A percentile compares a stretch with the other conserved stretches of the same genome.
These are phyloP conservation scores for Russula sp. DNA, from an alignment of 768 basidiomycete species.

Conservation along the genomic window DNA sequence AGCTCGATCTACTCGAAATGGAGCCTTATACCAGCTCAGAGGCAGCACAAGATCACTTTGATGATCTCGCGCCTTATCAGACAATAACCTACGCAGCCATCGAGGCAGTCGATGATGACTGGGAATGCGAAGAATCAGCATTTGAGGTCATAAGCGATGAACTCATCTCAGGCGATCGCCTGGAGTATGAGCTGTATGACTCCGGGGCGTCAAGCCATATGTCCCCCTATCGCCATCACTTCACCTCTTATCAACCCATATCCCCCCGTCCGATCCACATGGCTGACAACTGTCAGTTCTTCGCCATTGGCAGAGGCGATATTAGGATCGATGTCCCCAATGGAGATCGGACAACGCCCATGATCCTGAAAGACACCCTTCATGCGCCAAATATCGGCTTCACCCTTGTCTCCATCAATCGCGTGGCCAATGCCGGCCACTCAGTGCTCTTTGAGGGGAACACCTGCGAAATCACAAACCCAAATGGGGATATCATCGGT, in stretches of 20 bases:
- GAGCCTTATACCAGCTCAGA: too few relatives aligned
- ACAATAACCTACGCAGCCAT: too few relatives aligned
- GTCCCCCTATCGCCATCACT: constrained; percentile 14
- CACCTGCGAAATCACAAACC: neutral
- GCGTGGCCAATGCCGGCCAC: constrained; percentile 1
- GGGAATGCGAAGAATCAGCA: too few relatives aligned
- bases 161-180: too few relatives aligned
- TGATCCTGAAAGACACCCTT: constrained; percentile 10
- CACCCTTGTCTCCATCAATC: constrained; percentile 14
- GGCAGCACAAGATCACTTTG: too few relatives aligned
- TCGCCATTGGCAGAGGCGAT: constrained; percentile 21
- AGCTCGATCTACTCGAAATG: too few relatives aligned
- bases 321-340: constrained; percentile 10
- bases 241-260: constrained; percentile 12
- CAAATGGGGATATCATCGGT: neutral
- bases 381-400: constrained; percentile 19
- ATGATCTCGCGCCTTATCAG: too few relatives aligned
- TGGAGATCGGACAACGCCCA: neutral
- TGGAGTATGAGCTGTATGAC: constrained; percentile 19
- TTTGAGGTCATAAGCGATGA: too few relatives aligned
- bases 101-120: too few relatives aligned
- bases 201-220: constrained; percentile 22
- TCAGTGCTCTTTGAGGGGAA: neutral
- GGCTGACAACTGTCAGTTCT: constrained; percentile 19
- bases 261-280: constrained; percentile 12